Evolutionary conservation across 768 basidiomycete species (phyloP), one percentile per base, ranked within the genome.

Genomic region (Favolaschia claudopus): DNA sequence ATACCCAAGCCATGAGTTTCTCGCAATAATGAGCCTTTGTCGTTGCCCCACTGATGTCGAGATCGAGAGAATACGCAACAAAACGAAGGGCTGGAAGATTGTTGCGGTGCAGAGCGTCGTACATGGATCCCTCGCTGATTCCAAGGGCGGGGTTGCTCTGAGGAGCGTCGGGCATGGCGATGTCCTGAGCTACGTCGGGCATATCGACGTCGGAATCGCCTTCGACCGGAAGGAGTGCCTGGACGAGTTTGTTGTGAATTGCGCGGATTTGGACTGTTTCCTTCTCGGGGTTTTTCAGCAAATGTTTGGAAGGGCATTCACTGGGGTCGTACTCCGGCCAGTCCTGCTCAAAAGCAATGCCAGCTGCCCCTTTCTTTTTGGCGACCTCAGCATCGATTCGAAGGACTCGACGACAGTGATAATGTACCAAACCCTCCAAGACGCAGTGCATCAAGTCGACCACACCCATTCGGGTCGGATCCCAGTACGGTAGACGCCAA

Each of bases 381-480:
- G 51, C 40, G 27, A 42, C 15, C 27, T 36, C 12, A 15, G 24
- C 2, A 25, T 58, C 52, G 12, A 65, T 58, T 7, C 56, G 51
- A 36, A 55, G 58, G 14, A 65, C 55, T 9, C 52, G 20, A 32
- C 36, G 52, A 19, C 51, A 63, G 33, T 68, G 68, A 10, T 52
- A 32, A 14, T 62, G 20, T 17, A 69, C n/a, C 3, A 63, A 28
- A 51, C 69, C 65, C n/a, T 68, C 57, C 2, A 65, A 55, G 31
- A 74, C 45, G 39, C 59, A 65, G 40, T 75, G 74, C 72, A 75
- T 74, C 4, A 69, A 59, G 36, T 74, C 70, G 19, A 73, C 55
- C 17, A 72, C 57, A 2, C 61, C 58, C 54, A 64, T 63, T 7
- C 54, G 55, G 0, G 65, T 52, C 0, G 72, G 66, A 36, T 71